Base-by-base conservation (phyloP, 2,329 filamentous ascomycete species). In the Neophaeococcomyces aloes region DNA sequence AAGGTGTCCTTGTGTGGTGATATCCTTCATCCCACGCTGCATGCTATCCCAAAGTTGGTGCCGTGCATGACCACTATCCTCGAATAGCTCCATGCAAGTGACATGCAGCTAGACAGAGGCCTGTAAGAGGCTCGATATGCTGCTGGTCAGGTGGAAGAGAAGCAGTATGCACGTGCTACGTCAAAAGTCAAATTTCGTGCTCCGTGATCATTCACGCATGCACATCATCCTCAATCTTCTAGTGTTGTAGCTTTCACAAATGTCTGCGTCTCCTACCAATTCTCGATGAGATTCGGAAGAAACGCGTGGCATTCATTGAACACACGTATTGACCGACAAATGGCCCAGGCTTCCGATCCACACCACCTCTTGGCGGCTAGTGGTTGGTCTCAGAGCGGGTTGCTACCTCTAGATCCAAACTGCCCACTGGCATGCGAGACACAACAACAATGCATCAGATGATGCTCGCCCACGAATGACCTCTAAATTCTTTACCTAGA, bases 401-500 rank as follows among this genome's bases (percentile, higher is more conserved):
- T 19, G 21, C n/a, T 27, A 6, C 18, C 25, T 23, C 3, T 38
- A 7, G 35, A 19, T n/a, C 19, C 7, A 17, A n/a, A 7, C 35
- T 19, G 25, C 35, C 35, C 18, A 25, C 30, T n/a, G n/a, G n/a
- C n/a, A n/a, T n/a, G n/a, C n/a, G n/a, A n/a, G 13, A 5, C 15
- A 18, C 5, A 38, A 11, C 25, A 19, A 38, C n/a, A 38, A 23
- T 41, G 29, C 29, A 41, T 41, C 38, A 41, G 29, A 31, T 41
- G 38, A 41, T 41, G 6, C 29, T 14, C 38, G 4, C 32, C 14
- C 14, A 15, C 38, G 14, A 32, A 41, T 32, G 29, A 41, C 15
- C 10, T 32, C n/a, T n/a, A 27, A 21, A n/a, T n/a, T n/a, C 17
- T 17, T 17, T n/a, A 14, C 15, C 14, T 27, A 38, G 11, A 38